Evolutionary conservation across 305 asterid species (phyloP), one percentile per base, ranked within the genome.

Genomic region (Plantago coronopus): DNA sequence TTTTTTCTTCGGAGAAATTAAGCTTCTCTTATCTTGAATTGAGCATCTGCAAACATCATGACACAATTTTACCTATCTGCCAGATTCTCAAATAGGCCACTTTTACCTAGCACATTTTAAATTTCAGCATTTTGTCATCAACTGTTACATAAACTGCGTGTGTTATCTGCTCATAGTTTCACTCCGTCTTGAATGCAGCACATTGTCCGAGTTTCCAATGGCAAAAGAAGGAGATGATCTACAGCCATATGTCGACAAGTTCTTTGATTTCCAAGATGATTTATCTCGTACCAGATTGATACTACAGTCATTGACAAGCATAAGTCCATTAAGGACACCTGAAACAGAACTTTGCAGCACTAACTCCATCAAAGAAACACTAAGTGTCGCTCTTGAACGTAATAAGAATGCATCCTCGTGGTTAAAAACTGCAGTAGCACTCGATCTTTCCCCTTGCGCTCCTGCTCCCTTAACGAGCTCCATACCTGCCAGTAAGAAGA

Each of bases 361-460:
- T 14, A 51, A 42, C 38, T 72, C 88, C 17, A 68, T 79, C 57
- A 79, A 81, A 38, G 86, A 81, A 62, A 74, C 81, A 25, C 50
- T 69, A 8, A 49, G 51, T 25, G 48, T 73, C 0, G 86, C 81
- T 5, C 59, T 80, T 1, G 88, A 81, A 67, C 69, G 93, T 58
- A 81, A 78, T 72, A 83, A 76, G 66, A 81, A 77, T 0, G 94
- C 93, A 3, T 48, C 65, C 2, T 38, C 77, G 17, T 85, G 95
- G 93, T 69, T 88, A 31, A 88, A 72, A 81, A 78, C 89, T 10
- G 93, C 90, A 0, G 59, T 83, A 8, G 83, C 86, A 21, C 69
- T 72, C 22, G 96, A 85, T 70, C 95, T 88, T 64, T 77, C 88
- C 19, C 76, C 81, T 0, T 54, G 59, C 63, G 34, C 74, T 10